phyloP scores from a whole-genome alignment of 1,284 basidiomycete genomes.

The Ceratobasidium sp. region DNA sequence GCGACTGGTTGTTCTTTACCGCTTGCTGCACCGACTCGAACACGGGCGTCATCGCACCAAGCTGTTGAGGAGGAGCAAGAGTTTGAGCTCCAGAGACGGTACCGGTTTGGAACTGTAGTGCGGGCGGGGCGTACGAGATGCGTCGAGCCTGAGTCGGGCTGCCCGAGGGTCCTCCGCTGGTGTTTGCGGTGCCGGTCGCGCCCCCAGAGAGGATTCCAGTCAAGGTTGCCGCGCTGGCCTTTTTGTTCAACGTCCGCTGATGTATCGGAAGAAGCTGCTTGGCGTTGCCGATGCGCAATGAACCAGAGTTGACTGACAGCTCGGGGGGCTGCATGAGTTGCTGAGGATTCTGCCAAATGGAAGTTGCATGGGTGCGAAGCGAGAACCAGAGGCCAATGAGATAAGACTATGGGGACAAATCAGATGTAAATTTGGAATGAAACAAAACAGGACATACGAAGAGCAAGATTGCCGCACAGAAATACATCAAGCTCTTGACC shows the following conservation, averaged over 20 bases:
- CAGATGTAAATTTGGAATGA: neutral
- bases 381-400: conserved; percentile 99
- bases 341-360: conserved; percentile 99
- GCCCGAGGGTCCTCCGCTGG: neutral
- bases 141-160: conserved; percentile 23
- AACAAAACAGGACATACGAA: conserved; percentile 72
- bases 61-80: conserved; percentile 27
- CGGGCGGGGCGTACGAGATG: conserved; percentile 39
- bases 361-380: conserved; percentile 95
- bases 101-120: conserved; percentile 22
- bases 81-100: conserved; percentile 26
- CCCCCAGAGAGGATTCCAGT: conserved; percentile 51
- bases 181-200: neutral
- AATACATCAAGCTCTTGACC: conserved; percentile 94
- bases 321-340: conserved; percentile 82
- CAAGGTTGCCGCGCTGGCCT: conserved; percentile 61
- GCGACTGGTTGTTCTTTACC: conserved; percentile 69
- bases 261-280: conserved; percentile 58
- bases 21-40: conserved; percentile 82
- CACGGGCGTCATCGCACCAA: conserved; percentile 70
- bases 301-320: conserved; percentile 59
- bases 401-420: conserved; percentile 79
- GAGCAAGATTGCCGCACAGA: conserved; percentile 89
- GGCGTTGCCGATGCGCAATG: conserved; percentile 63
- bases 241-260: conserved; percentile 59